Conservation (phyloP, 352 stramenopile genomes). For the Phytophthora sansomeana region DNA sequence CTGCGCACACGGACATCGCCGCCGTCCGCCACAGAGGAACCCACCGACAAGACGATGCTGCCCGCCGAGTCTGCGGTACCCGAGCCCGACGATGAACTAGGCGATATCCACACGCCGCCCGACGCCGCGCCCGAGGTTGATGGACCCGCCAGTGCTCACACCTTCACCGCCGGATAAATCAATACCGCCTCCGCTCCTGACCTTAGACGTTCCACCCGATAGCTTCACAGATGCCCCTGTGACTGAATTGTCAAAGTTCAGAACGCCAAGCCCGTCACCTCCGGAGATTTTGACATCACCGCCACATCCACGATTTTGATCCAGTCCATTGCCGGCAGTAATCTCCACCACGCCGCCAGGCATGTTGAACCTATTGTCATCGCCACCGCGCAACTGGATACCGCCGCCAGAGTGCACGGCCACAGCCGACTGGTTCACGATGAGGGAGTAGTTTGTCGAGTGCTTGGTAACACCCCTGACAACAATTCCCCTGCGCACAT, state of each 20-base stretch:
- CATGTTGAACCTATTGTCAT: slow-evolving; percentile 80
- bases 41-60: too few species aligned
- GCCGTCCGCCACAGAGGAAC: too few species aligned
- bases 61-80: too few species aligned
- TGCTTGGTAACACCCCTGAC: slow-evolving; percentile 52
- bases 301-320: slow-evolving; percentile 81
- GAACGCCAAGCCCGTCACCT: slow-evolving; percentile 68
- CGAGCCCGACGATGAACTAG: too few species aligned
- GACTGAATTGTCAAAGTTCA: slow-evolving; percentile 80
- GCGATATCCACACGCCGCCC: too few species aligned
- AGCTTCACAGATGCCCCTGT: slow-evolving; percentile 76
- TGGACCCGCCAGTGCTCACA: slow-evolving; percentile 57
- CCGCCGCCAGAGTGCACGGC: slow-evolving; percentile 54
- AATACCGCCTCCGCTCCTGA: slow-evolving; percentile 71
- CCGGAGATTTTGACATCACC: slow-evolving; percentile 78
- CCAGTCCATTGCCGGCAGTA: slow-evolving; percentile 70
- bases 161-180: slow-evolving; percentile 53
- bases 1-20: not conserved
- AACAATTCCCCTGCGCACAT: slow-evolving; percentile 42
- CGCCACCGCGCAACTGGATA: slow-evolving; percentile 65
- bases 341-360: slow-evolving; percentile 61
- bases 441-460: slow-evolving; percentile 44
- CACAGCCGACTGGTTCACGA: slow-evolving; percentile 52
- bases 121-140: too few species aligned
- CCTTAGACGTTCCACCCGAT: slow-evolving; percentile 64